A percentile compares a stretch with the other conserved stretches of the same genome.
Evolutionary conservation across 169 alveolate genomes (phyloP).

Genomic region (Babesia divergens): DNA sequence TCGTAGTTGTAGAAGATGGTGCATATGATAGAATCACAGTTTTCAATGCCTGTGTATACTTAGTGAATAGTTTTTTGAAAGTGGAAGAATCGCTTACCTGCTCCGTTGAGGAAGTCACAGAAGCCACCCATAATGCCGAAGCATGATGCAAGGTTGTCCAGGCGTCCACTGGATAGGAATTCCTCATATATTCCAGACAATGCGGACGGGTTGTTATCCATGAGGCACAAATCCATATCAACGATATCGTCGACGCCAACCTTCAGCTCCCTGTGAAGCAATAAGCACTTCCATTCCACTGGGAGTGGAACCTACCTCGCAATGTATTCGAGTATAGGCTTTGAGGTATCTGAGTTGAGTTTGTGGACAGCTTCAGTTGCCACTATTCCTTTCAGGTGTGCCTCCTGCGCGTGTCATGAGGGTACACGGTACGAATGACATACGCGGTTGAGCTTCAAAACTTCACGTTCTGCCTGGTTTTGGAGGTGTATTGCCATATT

Average conservation of each 20-base stretch:
- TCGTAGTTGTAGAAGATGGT: conserved; percentile 53
- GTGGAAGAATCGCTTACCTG: conserved; percentile 29
- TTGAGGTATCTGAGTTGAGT: neutral
- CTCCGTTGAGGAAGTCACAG: conserved; percentile 46
- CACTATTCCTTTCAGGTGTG: conserved; percentile 85
- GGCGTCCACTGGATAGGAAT: conserved; percentile 89
- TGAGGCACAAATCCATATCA: conserved; percentile 87
- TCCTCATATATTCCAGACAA: conserved; percentile 93
- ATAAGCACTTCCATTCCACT: neutral
- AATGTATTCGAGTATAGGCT: conserved; percentile 25
- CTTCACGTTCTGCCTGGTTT: conserved; percentile 78
- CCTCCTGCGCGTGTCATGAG: conserved; percentile 73
- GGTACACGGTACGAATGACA: neutral
- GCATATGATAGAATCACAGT: conserved; percentile 29
- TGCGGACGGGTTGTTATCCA: conserved; percentile 87
- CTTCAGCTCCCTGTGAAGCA: conserved; percentile 52
- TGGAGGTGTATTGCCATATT: conserved; percentile 92
- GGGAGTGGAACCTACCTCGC: conserved; percentile 44
- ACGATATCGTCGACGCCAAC: conserved; percentile 67
- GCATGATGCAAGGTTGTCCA: conserved; percentile 86
- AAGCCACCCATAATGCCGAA: conserved; percentile 64
- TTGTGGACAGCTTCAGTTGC: conserved; percentile 58
- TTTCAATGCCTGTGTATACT: neutral
- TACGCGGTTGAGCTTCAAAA: conserved; percentile 50
- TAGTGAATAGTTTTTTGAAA: neutral